Conservation (phyloP, 805 yeast species). For the Dipodascus albidus region DNA sequence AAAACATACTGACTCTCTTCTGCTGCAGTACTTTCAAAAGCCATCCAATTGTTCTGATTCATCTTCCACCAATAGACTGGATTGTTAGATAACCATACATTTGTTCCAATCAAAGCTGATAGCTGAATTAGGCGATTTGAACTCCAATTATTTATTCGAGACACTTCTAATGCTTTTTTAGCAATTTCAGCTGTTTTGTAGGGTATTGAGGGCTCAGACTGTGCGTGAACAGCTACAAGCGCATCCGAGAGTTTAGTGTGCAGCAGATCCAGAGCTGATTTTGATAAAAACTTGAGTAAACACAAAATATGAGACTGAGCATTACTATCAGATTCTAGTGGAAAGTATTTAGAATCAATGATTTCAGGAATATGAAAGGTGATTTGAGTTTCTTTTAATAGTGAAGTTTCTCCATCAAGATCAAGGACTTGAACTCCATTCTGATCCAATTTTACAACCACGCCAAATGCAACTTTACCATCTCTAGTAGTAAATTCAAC, state of each 20-base stretch:
- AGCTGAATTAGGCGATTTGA: background rate
- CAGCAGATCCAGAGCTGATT: conserved; percentile 3
- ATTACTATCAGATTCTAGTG: background rate
- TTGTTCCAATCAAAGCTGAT: background rate
- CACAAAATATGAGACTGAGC: background rate
- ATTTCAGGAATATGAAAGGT: conserved; percentile 4
- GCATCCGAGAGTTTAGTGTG: background rate
- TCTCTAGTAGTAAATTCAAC: conserved; percentile 8
- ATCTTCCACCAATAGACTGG: background rate
- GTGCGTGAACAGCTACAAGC: background rate
- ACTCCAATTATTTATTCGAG: background rate
- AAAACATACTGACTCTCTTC: background rate
- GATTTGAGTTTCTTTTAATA: background rate
- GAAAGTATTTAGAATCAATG: background rate
- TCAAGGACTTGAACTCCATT: conserved; percentile 1
- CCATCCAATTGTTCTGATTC: background rate
- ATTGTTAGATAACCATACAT: background rate
- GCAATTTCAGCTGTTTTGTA: background rate
- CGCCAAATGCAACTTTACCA: conserved; percentile 8
- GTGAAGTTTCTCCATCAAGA: conserved; percentile 5
- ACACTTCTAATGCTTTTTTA: background rate
- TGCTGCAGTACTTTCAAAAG: background rate
- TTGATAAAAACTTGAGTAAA: conserved; percentile 3
- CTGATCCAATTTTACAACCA: conserved; percentile 1
- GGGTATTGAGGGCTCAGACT: background rate